Evolutionary conservation across 2,329 filamentous ascomycete species (phyloP).

Genomic region (Nannizziopsis arthrosporioides): DNA sequence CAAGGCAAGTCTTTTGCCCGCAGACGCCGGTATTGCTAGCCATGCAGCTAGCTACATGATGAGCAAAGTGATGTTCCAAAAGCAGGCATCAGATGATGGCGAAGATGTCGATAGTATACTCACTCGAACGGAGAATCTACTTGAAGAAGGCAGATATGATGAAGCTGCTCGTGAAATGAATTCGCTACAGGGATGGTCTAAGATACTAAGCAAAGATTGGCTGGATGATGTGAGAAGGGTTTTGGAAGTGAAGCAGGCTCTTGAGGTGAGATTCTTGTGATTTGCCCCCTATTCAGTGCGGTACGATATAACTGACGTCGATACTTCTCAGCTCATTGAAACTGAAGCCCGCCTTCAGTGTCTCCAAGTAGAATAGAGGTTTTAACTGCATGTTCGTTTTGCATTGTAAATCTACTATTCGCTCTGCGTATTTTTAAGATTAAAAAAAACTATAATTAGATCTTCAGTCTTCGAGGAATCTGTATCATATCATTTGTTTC

Average conservation of each 20-base stretch:
- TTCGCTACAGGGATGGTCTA: conserved; percentile 81
- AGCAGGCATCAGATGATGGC: conserved; percentile 70
- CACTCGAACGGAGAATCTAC: conserved; percentile 71
- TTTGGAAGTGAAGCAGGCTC: conserved; percentile 86
- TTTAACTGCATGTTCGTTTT: neutral
- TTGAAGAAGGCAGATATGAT: conserved; percentile 90
- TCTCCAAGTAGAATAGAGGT: conserved; percentile 58
- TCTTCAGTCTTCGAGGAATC: neutral
- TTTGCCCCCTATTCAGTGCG: neutral
- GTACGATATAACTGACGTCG: neutral
- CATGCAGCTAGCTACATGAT: conserved; percentile 83
- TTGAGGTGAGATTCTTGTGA: conserved; percentile 55
- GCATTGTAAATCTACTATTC: conserved; percentile 6
- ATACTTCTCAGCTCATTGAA: conserved; percentile 59
- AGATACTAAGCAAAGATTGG: conserved; percentile 91
- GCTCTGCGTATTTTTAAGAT: conserved; percentile 7
- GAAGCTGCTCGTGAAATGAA: conserved; percentile 93
- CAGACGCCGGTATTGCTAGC: conserved; percentile 85
- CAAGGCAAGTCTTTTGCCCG: conserved; percentile 84
- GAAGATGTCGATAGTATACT: conserved; percentile 90
- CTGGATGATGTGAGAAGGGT: conserved; percentile 79
- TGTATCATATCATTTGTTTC: neutral
- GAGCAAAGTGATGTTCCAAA: conserved; percentile 93
- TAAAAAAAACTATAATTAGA: conserved; percentile 13
- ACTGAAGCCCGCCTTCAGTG: conserved; percentile 83